Evolutionary conservation across 2,329 filamentous ascomycete genomes (phyloP).

Genomic region (Phoma herbarum): DNA sequence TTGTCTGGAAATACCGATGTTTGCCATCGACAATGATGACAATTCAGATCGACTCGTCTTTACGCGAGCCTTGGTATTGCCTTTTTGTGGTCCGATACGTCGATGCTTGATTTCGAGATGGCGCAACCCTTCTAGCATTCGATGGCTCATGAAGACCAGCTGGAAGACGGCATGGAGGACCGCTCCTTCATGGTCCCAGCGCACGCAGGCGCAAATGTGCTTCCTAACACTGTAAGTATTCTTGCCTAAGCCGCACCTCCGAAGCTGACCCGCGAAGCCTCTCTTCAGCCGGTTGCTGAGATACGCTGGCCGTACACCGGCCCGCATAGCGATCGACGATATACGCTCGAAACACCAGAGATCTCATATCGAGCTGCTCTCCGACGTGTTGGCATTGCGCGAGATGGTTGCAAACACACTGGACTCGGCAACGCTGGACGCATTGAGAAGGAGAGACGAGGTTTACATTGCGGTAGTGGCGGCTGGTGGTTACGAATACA

Average conservation of each 20-base stretch:
- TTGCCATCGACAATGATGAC: slow-evolving; percentile 30
- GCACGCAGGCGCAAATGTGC: slow-evolving; percentile 38
- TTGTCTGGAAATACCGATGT: slow-evolving; percentile 28
- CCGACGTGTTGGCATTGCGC: slow-evolving; percentile 56
- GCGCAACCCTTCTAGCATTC: slow-evolving; percentile 1
- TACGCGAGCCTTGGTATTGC: not conserved
- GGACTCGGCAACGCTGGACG: slow-evolving; percentile 34
- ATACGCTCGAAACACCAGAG: slow-evolving; percentile 48
- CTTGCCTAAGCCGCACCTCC: not conserved
- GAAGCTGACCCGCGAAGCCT: slow-evolving; percentile 29
- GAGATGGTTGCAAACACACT: slow-evolving; percentile 47
- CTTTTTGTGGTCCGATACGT: not conserved
- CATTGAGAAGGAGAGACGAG: slow-evolving; percentile 48
- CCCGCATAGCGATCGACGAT: slow-evolving; percentile 53
- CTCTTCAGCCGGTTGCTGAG: slow-evolving; percentile 55
- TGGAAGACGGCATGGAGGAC: slow-evolving; percentile 36
- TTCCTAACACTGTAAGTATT: slow-evolving; percentile 44
- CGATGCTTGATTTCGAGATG: not conserved
- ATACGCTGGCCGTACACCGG: slow-evolving; percentile 48
- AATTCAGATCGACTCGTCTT: slow-evolving; percentile 25
- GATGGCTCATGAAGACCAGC: not conserved
- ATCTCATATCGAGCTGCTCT: slow-evolving; percentile 56
- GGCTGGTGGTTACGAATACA: slow-evolving; percentile 58
- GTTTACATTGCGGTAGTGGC: slow-evolving; percentile 58
- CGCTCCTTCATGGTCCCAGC: slow-evolving; percentile 39